Evolutionary conservation across 805 yeast species (phyloP).

Genomic region (Pichia exigua): DNA sequence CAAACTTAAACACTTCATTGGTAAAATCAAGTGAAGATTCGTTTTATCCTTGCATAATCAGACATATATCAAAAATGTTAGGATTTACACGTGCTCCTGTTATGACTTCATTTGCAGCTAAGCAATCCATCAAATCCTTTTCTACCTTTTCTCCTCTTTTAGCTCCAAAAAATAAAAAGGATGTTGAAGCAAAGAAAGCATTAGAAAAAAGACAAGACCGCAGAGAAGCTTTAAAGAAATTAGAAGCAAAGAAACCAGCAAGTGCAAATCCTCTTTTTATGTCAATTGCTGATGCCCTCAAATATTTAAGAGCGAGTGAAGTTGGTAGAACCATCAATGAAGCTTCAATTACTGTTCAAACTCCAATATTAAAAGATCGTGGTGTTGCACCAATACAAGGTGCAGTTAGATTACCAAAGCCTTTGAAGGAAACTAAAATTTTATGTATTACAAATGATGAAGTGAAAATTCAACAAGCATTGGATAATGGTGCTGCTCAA

Average conservation of each 20-base stretch:
- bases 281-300: slow-evolving; percentile 64
- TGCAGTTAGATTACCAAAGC: slow-evolving; percentile 60
- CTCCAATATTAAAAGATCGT: slow-evolving; percentile 59
- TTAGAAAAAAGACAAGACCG: slow-evolving; percentile 20
- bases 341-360: slow-evolving; percentile 60
- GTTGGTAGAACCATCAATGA: slow-evolving; percentile 74
- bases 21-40: not conserved
- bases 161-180: slow-evolving; percentile 25
- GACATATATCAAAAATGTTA: not conserved
- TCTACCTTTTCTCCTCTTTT: not conserved
- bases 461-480: slow-evolving; percentile 44
- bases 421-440: slow-evolving; percentile 56
- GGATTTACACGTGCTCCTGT: not conserved
- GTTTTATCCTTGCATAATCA: not conserved
- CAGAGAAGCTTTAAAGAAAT: slow-evolving; percentile 19
- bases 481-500: slow-evolving; percentile 49
- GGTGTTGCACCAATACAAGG: slow-evolving; percentile 77
- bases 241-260: slow-evolving; percentile 36
- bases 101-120: not conserved
- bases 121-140: not conserved
- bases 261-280: slow-evolving; percentile 54
- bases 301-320: slow-evolving; percentile 80
- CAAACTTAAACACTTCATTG: too few species aligned
- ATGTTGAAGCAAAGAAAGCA: slow-evolving; percentile 20
- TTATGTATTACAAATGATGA: slow-evolving; percentile 60